Evolutionary conservation across 2,329 filamentous ascomycete genomes (phyloP).

Genomic region (Pseudopithomyces chartarum): DNA sequence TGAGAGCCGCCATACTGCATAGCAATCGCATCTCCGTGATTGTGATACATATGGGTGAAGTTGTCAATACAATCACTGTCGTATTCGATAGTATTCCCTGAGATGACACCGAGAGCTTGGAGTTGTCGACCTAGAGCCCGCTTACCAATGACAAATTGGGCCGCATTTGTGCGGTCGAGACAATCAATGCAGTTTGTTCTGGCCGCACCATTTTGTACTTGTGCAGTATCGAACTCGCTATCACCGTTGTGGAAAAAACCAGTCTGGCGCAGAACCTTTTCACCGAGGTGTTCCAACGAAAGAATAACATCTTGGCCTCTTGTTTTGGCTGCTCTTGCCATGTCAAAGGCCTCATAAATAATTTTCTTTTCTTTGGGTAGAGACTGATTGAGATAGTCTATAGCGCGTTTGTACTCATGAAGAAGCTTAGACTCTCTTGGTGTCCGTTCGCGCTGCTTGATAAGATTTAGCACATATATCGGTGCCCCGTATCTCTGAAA

Average conservation of each 20-base stretch:
- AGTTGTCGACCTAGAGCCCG: slow-evolving; percentile 89
- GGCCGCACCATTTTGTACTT: slow-evolving; percentile 87
- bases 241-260: slow-evolving; percentile 96
- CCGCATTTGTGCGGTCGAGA: slow-evolving; percentile 93
- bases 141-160: slow-evolving; percentile 97
- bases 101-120: slow-evolving; percentile 86
- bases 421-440: slow-evolving; percentile 91
- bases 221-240: slow-evolving; percentile 65
- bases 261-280: slow-evolving; percentile 81
- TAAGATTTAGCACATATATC: slow-evolving; percentile 87
- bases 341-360: slow-evolving; percentile 94
- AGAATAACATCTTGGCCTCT: slow-evolving; percentile 93
- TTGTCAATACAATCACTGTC: slow-evolving; percentile 95
- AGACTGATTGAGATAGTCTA: slow-evolving; percentile 93
- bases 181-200: slow-evolving; percentile 99
- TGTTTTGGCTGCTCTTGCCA: slow-evolving; percentile 91
- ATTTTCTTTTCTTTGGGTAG: slow-evolving; percentile 84
- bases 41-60: slow-evolving; percentile 96
- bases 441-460: slow-evolving; percentile 82
- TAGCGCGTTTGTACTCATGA: slow-evolving; percentile 82
- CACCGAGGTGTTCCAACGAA: slow-evolving; percentile 86
- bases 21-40: slow-evolving; percentile 96
- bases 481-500: slow-evolving; percentile 93
- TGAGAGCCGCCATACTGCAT: slow-evolving; percentile 98
- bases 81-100: slow-evolving; percentile 79